These are phyloP conservation scores for Termitomyces heimii DNA, from an alignment of 768 basidiomycete genomes.

Conservation along the genomic window DNA sequence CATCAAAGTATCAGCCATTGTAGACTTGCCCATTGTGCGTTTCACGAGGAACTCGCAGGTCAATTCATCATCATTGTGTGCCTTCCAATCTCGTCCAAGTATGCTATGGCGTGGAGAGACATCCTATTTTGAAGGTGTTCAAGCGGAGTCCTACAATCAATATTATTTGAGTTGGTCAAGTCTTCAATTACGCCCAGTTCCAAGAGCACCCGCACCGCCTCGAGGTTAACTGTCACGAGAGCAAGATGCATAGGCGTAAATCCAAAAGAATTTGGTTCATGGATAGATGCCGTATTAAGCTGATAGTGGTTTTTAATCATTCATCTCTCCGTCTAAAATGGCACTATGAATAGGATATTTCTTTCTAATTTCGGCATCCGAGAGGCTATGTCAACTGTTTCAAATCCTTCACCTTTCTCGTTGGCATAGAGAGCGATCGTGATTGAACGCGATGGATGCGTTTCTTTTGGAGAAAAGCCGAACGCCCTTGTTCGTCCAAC, in stretches of 20 bases:
- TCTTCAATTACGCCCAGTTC: neutral
- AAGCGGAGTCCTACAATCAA: neutral
- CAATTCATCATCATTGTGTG: neutral
- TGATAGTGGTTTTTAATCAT: too few species aligned
- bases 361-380: neutral
- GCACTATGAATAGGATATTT: slow-evolving; percentile 1
- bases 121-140: neutral
- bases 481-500: slow-evolving; percentile 1
- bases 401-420: neutral
- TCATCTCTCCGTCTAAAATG: neutral
- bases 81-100: neutral
- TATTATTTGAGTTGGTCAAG: neutral
- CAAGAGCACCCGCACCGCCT: neutral
- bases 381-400: neutral
- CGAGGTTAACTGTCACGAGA: neutral
- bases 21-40: neutral
- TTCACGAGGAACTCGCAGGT: neutral
- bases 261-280: neutral
- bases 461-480: neutral
- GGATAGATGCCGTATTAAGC: neutral
- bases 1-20: neutral
- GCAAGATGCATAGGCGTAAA: slow-evolving; percentile 4
- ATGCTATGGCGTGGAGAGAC: neutral
- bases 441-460: slow-evolving; percentile 1
- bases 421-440: neutral